Evolutionary conservation across 1,284 basidiomycete genomes (phyloP).

Genomic region (Puccinia brachypodii): DNA sequence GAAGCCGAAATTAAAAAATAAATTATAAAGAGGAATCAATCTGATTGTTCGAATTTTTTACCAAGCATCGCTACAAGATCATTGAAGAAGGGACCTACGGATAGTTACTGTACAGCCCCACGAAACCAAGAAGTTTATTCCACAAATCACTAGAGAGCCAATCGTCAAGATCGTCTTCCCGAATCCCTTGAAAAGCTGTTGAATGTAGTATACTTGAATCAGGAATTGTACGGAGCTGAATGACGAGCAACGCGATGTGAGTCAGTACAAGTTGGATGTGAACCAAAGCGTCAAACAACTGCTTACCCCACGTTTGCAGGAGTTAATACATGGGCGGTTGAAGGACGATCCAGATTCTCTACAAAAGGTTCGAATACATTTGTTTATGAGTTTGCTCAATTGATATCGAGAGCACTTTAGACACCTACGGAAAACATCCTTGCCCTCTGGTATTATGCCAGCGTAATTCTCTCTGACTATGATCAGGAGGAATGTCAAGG

Average conservation of each 20-base stretch:
- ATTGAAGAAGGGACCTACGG: neutral
- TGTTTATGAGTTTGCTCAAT: neutral
- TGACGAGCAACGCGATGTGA: neutral
- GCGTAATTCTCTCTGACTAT: constrained; percentile 22
- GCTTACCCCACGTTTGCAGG: constrained; percentile 3
- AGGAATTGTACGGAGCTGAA: constrained; percentile 20
- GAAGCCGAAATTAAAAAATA: neutral
- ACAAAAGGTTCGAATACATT: neutral
- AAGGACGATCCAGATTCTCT: neutral
- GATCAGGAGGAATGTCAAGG: neutral
- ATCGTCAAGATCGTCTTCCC: neutral
- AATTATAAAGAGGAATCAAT: no score
- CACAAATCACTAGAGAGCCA: neutral
- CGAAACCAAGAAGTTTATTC: constrained; percentile 2
- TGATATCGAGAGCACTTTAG: neutral
- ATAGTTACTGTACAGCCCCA: constrained; percentile 19
- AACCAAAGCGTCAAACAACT: neutral
- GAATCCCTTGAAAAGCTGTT: constrained; percentile 7
- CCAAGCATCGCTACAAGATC: neutral
- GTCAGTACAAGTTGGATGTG: neutral
- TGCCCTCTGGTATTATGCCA: neutral
- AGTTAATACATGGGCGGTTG: neutral
- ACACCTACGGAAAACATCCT: neutral
- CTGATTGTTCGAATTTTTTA: neutral
- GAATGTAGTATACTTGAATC: constrained; percentile 12